Evolutionary conservation across 768 basidiomycete species (phyloP).

Genomic region (Tulasnella sp.): DNA sequence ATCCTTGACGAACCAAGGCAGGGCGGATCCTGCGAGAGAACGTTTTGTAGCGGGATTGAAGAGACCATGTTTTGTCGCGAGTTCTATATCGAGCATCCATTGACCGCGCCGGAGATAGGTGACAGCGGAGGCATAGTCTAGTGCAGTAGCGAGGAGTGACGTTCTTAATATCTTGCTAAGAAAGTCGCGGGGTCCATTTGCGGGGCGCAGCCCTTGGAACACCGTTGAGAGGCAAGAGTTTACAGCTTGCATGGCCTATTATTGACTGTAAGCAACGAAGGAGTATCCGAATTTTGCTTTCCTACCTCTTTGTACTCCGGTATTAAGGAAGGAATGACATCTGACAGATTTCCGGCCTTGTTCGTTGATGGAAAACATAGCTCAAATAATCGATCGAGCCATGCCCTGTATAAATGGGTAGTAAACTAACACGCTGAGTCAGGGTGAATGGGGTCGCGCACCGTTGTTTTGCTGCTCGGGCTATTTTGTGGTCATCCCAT

Average conservation of each 20-base stretch:
- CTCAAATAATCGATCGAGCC: too few species aligned
- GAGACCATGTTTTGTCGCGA: neutral
- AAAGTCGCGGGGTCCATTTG: neutral
- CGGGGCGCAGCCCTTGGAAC: neutral
- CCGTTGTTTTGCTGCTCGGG: too few species aligned
- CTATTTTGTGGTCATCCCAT: too few species aligned
- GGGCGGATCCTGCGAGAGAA: too few species aligned
- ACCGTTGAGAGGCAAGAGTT: neutral
- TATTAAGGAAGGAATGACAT: neutral
- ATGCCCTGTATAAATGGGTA: too few species aligned
- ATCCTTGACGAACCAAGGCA: too few species aligned
- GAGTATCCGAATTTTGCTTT: neutral
- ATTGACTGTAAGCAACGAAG: neutral
- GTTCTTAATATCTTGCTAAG: neutral
- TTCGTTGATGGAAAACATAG: neutral
- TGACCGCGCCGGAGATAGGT: neutral
- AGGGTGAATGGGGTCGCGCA: too few species aligned
- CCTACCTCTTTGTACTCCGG: conserved; percentile 19
- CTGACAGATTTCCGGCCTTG: neutral
- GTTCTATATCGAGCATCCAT: neutral
- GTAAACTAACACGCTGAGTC: too few species aligned
- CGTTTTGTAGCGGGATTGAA: neutral
- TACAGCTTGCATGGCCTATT: neutral
- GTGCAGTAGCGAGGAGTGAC: neutral
- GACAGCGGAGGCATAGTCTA: neutral